Conservation (phyloP, 176 grass and related monocot species). For the Urochloa ruziziensis region DNA sequence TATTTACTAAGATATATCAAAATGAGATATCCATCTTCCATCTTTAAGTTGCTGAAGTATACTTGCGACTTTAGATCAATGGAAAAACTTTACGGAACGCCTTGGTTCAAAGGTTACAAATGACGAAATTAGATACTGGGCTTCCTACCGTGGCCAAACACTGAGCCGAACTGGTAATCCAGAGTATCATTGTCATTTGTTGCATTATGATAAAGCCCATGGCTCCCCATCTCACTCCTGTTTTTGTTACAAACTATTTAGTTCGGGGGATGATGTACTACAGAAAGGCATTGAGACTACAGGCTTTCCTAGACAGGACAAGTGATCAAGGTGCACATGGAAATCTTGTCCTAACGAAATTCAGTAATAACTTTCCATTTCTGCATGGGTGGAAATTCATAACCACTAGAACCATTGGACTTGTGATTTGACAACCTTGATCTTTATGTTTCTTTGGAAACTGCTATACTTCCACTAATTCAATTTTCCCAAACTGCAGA, state of each 20-base stretch:
- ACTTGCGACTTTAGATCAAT: constrained; percentile 64
- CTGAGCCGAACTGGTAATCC: constrained; percentile 88
- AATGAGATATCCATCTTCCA: neutral
- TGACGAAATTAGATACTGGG: constrained; percentile 87
- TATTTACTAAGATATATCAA: constrained; percentile 1
- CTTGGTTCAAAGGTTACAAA: constrained; percentile 46
- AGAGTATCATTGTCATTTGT: constrained; percentile 4
- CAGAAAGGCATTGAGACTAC: constrained; percentile 68
- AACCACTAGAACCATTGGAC: neutral
- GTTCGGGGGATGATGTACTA: constrained; percentile 98
- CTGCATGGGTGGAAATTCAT: neutral
- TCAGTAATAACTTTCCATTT: neutral
- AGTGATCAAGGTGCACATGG: constrained; percentile 57
- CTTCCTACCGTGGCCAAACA: constrained; percentile 96
- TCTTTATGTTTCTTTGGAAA: constrained; percentile 16
- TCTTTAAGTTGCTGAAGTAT: neutral
- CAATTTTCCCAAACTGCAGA: constrained; percentile 45
- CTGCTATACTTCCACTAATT: constrained; percentile 25
- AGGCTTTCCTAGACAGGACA: constrained; percentile 78
- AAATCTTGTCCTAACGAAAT: neutral
- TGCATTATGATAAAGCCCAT: neutral
- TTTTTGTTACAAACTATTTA: constrained; percentile 42
- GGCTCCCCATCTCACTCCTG: constrained; percentile 7
- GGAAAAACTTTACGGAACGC: constrained; percentile 83
- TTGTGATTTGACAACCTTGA: constrained; percentile 2